A percentile compares a stretch with the other conserved stretches of the same genome.
Evolutionary conservation across 1,284 basidiomycete species (phyloP).

Genomic region (Naganishia cerealis): DNA sequence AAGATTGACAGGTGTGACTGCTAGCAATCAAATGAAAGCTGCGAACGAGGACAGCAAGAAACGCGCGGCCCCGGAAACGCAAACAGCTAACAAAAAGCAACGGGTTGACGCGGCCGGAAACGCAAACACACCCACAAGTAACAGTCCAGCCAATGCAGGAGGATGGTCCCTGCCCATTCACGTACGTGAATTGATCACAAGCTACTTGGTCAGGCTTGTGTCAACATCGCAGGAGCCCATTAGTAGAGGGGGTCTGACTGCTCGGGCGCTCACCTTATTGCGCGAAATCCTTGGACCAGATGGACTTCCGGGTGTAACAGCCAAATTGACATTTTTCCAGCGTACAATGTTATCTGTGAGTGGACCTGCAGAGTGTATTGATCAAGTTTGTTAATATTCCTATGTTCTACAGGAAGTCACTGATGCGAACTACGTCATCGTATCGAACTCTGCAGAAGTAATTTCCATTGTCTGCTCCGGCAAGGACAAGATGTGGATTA

Average conservation of each 20-base stretch:
- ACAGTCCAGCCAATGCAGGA: constrained; percentile 42
- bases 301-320: constrained; percentile 89
- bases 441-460: constrained; percentile 83
- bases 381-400: background rate
- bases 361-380: constrained; percentile 15
- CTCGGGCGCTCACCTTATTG: constrained; percentile 77
- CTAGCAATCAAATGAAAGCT: constrained; percentile 50
- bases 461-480: constrained; percentile 81
- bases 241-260: constrained; percentile 65
- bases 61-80: constrained; percentile 39
- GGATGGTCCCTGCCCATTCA: constrained; percentile 74
- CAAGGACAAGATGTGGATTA: constrained; percentile 82
- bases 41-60: constrained; percentile 43
- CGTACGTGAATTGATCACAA: constrained; percentile 85
- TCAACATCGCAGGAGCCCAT: constrained; percentile 71
- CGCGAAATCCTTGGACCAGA: constrained; percentile 75
- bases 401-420: constrained; percentile 64
- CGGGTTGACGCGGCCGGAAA: constrained; percentile 56
- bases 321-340: constrained; percentile 86
- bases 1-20: constrained; percentile 56
- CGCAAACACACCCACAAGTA: constrained; percentile 50
- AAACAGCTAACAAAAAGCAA: constrained; percentile 53
- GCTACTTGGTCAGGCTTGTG: constrained; percentile 84
- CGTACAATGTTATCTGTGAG: constrained; percentile 75
- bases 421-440: constrained; percentile 67